Percentiles rank a stretch among this genome's conserved stretches.
Evolutionary conservation across 176 grass and related monocot species (phyloP).

Genomic region (Poa annua): DNA sequence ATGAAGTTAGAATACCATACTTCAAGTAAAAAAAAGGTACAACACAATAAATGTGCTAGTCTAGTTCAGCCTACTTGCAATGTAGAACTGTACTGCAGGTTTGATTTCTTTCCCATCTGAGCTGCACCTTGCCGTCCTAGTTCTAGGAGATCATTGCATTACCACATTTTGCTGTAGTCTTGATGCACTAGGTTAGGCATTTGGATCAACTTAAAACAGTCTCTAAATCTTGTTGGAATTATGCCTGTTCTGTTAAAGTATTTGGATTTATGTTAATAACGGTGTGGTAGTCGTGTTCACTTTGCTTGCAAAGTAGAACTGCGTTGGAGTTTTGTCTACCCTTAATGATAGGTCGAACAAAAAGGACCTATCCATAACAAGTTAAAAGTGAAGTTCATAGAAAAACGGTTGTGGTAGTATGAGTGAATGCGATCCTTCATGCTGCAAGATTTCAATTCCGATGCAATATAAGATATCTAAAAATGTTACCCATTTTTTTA

Average conservation of each 20-base stretch:
- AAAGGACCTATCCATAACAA: not conserved
- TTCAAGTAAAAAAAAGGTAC: not conserved
- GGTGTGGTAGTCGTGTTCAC: not conserved
- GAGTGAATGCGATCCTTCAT: not conserved
- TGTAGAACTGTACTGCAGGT: conserved; percentile 5
- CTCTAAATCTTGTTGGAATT: not conserved
- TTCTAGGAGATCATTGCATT: not conserved
- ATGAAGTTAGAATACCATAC: not conserved
- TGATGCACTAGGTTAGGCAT: not conserved
- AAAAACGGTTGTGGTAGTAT: not conserved
- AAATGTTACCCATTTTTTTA: conserved; percentile 1
- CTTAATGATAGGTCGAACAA: not conserved
- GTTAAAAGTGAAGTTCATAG: not conserved
- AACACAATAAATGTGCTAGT: not conserved
- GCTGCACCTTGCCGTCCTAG: not conserved
- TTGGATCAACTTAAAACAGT: not conserved
- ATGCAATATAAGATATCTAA: conserved; percentile 10
- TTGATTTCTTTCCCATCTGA: conserved; percentile 24
- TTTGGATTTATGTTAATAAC: not conserved
- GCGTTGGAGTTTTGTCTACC: not conserved
- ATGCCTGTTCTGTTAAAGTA: not conserved
- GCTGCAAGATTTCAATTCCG: conserved; percentile 11
- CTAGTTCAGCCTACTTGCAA: conserved; percentile 2
- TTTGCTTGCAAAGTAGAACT: conserved; percentile 9
- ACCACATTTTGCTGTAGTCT: not conserved